Conservation (phyloP, 176 grass and related monocot genomes). For the Triticum aestivum region IWGSC_CS_RefSeq_v2.1 NC_057811.1:338599447-338599946, state of each 20-base stretch:
- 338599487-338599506: neutral
- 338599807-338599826: slow-evolving; percentile 12
- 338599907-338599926: slow-evolving; percentile 9
- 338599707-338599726: slow-evolving; percentile 15
- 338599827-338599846: slow-evolving; percentile 10
- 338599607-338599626: neutral
- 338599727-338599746: slow-evolving; percentile 5
- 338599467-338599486: neutral
- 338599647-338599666: neutral
- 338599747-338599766: neutral
- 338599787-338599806: too few relatives aligned
- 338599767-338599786: too few relatives aligned
- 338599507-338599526: neutral
- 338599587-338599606: neutral
- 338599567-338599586: neutral
- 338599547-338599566: neutral
- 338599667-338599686: neutral
- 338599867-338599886: slow-evolving; percentile 23
- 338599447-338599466: neutral
- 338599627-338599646: neutral
- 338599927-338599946: neutral
- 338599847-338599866: neutral
- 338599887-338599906: neutral
- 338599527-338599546: neutral
- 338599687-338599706: neutral